Evolutionary conservation across 768 basidiomycete species (phyloP).

Genomic region (Phlebiopsis flavidoalba): DNA sequence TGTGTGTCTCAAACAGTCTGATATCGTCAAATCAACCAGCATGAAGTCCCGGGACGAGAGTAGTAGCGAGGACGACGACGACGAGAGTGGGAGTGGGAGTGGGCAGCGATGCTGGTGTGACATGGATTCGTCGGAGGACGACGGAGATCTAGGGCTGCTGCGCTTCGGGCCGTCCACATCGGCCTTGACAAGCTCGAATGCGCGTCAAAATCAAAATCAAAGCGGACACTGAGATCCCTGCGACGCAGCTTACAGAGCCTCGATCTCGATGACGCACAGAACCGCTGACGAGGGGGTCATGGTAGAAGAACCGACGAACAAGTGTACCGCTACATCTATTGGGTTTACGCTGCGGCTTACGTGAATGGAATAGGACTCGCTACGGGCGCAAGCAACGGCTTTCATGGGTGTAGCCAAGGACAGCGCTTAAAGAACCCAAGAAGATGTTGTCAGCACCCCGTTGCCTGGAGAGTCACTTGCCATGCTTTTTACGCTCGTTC

Average conservation of each 20-base stretch:
- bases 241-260: too few relatives aligned
- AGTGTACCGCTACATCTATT: background rate
- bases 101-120: background rate
- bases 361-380: constrained; percentile 21
- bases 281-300: background rate
- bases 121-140: background rate
- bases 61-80: constrained; percentile 58
- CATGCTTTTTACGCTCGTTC: constrained; percentile 78
- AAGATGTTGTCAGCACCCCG: constrained; percentile 75
- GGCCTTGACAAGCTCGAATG: too few relatives aligned
- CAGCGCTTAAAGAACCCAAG: constrained; percentile 46
- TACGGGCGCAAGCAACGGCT: constrained; percentile 38
- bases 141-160: background rate
- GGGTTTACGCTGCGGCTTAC: background rate
- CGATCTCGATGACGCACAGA: too few relatives aligned
- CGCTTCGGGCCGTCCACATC: background rate
- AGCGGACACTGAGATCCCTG: background rate
- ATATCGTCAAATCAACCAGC: constrained; percentile 54
- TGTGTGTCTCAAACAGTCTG: constrained; percentile 65
- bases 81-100: background rate
- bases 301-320: background rate
- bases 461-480: constrained; percentile 81
- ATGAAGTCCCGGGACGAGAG: constrained; percentile 44
- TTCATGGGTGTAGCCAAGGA: constrained; percentile 68
- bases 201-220: background rate